A percentile compares a stretch with the other conserved stretches of the same genome.
Evolutionary conservation across 2,329 filamentous ascomycete species (phyloP).

Genomic region (Curvularia hawaiiensis): DNA sequence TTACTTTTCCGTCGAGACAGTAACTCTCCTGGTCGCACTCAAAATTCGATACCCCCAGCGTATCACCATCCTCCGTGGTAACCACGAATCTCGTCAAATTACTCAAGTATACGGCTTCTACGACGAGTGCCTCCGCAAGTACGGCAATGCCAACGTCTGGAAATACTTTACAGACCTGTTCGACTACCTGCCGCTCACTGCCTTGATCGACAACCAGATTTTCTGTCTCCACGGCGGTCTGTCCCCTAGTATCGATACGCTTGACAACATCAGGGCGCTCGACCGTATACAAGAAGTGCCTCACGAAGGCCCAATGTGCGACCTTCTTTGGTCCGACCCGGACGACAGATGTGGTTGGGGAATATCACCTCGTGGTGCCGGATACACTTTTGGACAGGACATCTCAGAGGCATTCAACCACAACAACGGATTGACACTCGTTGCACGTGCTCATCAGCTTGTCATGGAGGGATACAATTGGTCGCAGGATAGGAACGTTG

Average conservation of each 20-base stretch:
- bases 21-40: slow-evolving; percentile 92
- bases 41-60: slow-evolving; percentile 98
- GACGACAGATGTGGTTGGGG: slow-evolving; percentile 97
- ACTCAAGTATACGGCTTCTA: slow-evolving; percentile 71
- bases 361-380: slow-evolving; percentile 90
- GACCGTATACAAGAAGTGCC: slow-evolving; percentile 70
- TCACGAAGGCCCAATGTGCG: slow-evolving; percentile 77
- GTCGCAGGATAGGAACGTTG: slow-evolving; percentile 97
- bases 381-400: slow-evolving; percentile 95
- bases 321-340: slow-evolving; percentile 83
- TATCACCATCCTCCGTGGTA: slow-evolving; percentile 97
- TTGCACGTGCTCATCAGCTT: slow-evolving; percentile 94
- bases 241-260: slow-evolving; percentile 73
- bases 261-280: slow-evolving; percentile 68
- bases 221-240: slow-evolving; percentile 75
- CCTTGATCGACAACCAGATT: slow-evolving; percentile 75
- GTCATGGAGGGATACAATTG: slow-evolving; percentile 99
- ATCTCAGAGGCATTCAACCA: slow-evolving; percentile 99
- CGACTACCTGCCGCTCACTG: slow-evolving; percentile 75
- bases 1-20: slow-evolving; percentile 98
- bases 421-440: slow-evolving; percentile 95
- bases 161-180: slow-evolving; percentile 81
- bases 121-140: slow-evolving; percentile 13
- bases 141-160: slow-evolving; percentile 76
- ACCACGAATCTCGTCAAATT: slow-evolving; percentile 78